Evolutionary conservation across 768 basidiomycete species (phyloP).

Genomic region (Boletus edulis): DNA sequence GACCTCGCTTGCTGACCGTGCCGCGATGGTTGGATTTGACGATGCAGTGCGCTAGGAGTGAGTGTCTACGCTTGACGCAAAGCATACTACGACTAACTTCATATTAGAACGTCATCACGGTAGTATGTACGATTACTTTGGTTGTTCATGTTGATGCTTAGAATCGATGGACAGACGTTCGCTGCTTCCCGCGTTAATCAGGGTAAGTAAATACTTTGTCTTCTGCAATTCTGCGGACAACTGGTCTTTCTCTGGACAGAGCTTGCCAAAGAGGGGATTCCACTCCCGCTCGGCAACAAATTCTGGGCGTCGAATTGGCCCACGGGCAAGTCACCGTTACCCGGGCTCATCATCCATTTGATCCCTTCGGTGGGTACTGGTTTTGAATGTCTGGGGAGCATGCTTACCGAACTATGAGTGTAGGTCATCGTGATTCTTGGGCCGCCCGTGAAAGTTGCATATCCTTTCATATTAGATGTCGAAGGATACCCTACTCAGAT

Average conservation of each 20-base stretch:
- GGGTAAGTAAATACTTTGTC: slow-evolving; percentile 23
- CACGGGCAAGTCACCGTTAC: slow-evolving; percentile 53
- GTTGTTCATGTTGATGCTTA: neutral
- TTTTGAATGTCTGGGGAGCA: neutral
- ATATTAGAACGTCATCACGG: slow-evolving; percentile 31
- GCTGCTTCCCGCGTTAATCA: slow-evolving; percentile 52
- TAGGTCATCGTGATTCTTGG: slow-evolving; percentile 53
- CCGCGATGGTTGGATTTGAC: neutral
- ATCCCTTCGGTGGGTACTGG: slow-evolving; percentile 44
- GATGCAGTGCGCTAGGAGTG: slow-evolving; percentile 36
- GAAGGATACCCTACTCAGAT: slow-evolving; percentile 50
- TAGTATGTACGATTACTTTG: slow-evolving; percentile 16
- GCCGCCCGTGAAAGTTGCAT: slow-evolving; percentile 51
- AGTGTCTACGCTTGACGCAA: neutral
- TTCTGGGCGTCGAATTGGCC: slow-evolving; percentile 68
- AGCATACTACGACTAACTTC: slow-evolving; percentile 1
- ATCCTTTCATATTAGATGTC: slow-evolving; percentile 62
- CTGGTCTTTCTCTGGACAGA: slow-evolving; percentile 30
- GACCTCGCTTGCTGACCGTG: neutral
- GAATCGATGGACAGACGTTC: slow-evolving; percentile 40
- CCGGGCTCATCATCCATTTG: slow-evolving; percentile 53
- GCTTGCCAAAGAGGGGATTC: slow-evolving; percentile 62
- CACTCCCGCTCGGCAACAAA: slow-evolving; percentile 54
- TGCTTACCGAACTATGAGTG: slow-evolving; percentile 9
- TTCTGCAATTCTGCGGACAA: neutral